Evolutionary conservation across 163 green algal species (phyloP), one percentile per base, ranked within the genome.

Genomic region (Prototheca stagnorum): DNA sequence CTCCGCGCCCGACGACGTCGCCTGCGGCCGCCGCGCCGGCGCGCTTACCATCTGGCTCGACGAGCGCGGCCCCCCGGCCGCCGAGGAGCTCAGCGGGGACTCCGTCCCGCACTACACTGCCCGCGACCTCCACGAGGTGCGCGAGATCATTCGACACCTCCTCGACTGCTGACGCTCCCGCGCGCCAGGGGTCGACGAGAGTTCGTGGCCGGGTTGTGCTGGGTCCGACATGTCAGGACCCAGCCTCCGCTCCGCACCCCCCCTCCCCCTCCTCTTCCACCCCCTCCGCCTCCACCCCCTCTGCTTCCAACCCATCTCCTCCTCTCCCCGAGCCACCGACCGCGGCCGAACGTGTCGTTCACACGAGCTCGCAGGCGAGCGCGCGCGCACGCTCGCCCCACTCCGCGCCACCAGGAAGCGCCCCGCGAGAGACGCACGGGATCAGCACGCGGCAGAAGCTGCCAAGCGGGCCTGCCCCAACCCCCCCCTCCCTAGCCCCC

Each of bases 31-130:
- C 28, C 15, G 53, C 14, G 64, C 64, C 8, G 64, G 64, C 1
- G 55, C 60, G 25, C 8, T 56, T 5, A 74, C 59, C 2, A 64
- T 70, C 8, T 44, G 70, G 44, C 40, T 74, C 4, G 64, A 74
- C 44, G 51, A 44, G 19, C n/a, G 61, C 2, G 40, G 44, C 2
- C 37, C 22, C 19, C 58, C 61, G 43, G 31, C 5, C 8, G 23
- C 12, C n/a, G 17, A 31, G 2, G 51, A 36, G 5, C 22, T 25
- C 11, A 28, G 21, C 11, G 31, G 62, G 22, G n/a, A 42, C 21
- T 44, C 37, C 3, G 51, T 58, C 29, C 62, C 62, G 4, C 31
- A 61, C 39, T 65, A 54, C 20, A 37, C 62, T 9, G 52, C 49
- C 1, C 24, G 34, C n/a, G 42, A 39, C 12, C 26, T 70, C 49